Conservation (phyloP, 805 yeast species). For the Priceomyces medius region DNA sequence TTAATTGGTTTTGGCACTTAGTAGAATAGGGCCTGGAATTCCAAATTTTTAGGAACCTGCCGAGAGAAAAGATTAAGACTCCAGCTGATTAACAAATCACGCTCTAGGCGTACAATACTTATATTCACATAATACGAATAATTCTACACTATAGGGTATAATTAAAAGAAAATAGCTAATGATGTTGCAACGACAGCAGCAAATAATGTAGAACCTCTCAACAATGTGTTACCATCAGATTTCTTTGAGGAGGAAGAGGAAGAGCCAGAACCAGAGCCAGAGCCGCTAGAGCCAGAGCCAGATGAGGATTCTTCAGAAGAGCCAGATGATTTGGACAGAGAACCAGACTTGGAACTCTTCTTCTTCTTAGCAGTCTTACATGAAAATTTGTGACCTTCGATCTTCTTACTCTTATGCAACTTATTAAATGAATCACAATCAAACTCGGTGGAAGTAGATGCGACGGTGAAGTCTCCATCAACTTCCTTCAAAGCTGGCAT, state of each 20-base stretch:
- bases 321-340: conserved; percentile 17
- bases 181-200: background rate
- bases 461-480: conserved; percentile 41
- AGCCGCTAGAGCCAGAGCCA: conserved; percentile 10
- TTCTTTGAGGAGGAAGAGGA: conserved; percentile 21
- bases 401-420: conserved; percentile 29
- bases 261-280: conserved; percentile 2
- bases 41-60: too few species aligned
- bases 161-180: background rate
- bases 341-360: conserved; percentile 14
- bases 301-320: conserved; percentile 19
- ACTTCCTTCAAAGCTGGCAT: conserved; percentile 36
- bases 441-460: conserved; percentile 36
- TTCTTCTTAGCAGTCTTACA: conserved; percentile 34
- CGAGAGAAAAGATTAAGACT: too few species aligned
- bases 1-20: too few species aligned
- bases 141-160: conserved; percentile 1
- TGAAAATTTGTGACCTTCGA: conserved; percentile 45
- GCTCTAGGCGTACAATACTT: too few species aligned
- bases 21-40: too few species aligned
- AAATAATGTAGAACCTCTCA: conserved; percentile 17
- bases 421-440: conserved; percentile 35
- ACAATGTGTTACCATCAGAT: conserved; percentile 17
- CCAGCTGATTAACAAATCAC: too few species aligned
- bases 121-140: too few species aligned